A percentile compares a stretch with the other conserved stretches of the same genome.
Conservation (phyloP, 495 filamentous ascomycete genomes). For the Apiosordaria backusii region DNA sequence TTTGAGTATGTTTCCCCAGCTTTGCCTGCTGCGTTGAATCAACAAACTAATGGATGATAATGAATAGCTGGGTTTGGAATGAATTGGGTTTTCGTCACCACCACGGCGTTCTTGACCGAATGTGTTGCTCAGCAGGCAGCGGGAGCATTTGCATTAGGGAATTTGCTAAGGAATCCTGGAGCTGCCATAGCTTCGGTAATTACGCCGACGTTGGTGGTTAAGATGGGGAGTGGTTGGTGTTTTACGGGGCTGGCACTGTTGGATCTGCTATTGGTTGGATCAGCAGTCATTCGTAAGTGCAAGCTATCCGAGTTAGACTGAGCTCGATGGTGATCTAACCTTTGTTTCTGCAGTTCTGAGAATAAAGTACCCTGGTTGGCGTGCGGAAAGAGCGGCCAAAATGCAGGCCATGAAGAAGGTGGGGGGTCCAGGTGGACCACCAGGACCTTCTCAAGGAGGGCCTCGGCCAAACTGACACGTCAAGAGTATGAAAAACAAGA, state of each 20-base stretch:
- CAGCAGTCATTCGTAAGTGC: conserved; percentile 12
- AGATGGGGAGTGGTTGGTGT: conserved; percentile 18
- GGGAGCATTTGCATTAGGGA: conserved; percentile 17
- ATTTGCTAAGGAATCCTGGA: conserved; percentile 17
- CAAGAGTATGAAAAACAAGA: not conserved
- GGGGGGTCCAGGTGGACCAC: not conserved
- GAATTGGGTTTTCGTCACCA: conserved; percentile 22
- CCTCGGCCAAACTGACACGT: not conserved
- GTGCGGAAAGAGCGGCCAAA: conserved; percentile 7
- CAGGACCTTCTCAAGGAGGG: not conserved
- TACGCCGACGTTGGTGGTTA: conserved; percentile 11
- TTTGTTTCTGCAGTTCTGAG: conserved; percentile 2
- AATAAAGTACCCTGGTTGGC: conserved; percentile 10
- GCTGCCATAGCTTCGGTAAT: conserved; percentile 12
- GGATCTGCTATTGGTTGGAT: conserved; percentile 10
- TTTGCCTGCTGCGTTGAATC: not conserved
- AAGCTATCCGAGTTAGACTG: not conserved
- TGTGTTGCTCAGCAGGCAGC: conserved; percentile 18
- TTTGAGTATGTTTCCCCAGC: conserved; percentile 5
- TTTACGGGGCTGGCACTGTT: conserved; percentile 12
- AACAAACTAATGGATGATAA: not conserved
- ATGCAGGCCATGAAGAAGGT: conserved; percentile 4
- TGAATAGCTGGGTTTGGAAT: conserved; percentile 17
- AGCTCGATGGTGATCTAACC: not conserved
- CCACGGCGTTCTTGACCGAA: conserved; percentile 17